Base-by-base conservation (phyloP, 495 filamentous ascomycete genomes). In the Penicillium turbatum region DNA sequence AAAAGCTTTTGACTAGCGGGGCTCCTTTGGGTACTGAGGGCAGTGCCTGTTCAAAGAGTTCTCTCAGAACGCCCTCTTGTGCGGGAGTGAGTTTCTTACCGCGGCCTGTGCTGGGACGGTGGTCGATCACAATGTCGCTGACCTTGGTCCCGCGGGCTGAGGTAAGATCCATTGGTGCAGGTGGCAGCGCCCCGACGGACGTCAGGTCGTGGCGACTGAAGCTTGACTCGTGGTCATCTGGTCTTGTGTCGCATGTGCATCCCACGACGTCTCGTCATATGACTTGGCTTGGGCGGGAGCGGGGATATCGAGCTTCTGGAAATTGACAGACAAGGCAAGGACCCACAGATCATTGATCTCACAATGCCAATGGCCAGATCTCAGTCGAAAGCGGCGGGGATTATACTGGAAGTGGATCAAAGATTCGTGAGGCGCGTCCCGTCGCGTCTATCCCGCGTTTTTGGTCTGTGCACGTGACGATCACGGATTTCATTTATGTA, bases 31-130 rank as follows among this genome's bases (percentile, higher is more conserved):
- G 10, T 0, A 35, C 12, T 0, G n/a, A 35, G 29, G 19, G 39
- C 11, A 32, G 7, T 42, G 35, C 13, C 10, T 32, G 38, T 21
- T 42, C 19, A 35, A 43, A 51, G 13, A 51, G 39, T 1, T 11
- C 21, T 4, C 10, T 24, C 29, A 51, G 17, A 15, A 51, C 30
- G n/a, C 13, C 8, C 31, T 42, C 38, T 51, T 51, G 49, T 13
- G 38, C 30, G 15, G 34, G 29, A 11, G 49, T 51, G 5, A 51
- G 31, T 13, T 27, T 26, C 49, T 43, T 51, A 19, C 49, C 49
- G 11, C 49, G 49, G 21, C 29, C 39, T 43, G 37, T 34, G 19
- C 16, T 24, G 1, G 17, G 38, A 2, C 29, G 16, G 19, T 32
- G 29, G 30, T 26, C 30, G 37, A 43, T 9, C 6, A 15, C 30